These are phyloP conservation scores for Pseudonitzschia pungens DNA, from an alignment of 108 stramenopile species.

Conservation along the genomic window DNA sequence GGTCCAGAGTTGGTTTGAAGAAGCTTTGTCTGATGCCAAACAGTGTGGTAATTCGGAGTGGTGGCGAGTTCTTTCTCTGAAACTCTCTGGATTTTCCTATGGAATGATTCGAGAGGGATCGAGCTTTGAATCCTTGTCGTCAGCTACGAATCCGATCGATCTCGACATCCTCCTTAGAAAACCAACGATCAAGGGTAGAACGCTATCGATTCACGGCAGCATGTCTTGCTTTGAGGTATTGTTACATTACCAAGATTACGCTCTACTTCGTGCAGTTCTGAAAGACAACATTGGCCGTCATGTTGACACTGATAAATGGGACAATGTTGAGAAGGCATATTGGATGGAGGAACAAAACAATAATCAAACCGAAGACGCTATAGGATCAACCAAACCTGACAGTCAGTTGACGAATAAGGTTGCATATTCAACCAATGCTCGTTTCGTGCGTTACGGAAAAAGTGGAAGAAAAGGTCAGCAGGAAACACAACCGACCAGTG, in stretches of 20 bases:
- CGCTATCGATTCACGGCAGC: slow-evolving; percentile 39
- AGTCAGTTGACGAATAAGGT: slow-evolving; percentile 15
- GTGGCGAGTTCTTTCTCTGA: slow-evolving; percentile 39
- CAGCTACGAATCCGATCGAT: slow-evolving; percentile 42
- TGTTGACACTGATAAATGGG: slow-evolving; percentile 57
- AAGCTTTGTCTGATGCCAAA: neutral
- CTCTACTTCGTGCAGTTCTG: slow-evolving; percentile 40
- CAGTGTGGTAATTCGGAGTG: slow-evolving; percentile 10
- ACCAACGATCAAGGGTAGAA: slow-evolving; percentile 35
- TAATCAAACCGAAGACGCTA: neutral
- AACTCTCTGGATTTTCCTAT: slow-evolving; percentile 24
- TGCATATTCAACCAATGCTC: slow-evolving; percentile 53
- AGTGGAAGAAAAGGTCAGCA: slow-evolving; percentile 25
- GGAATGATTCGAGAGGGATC: slow-evolving; percentile 8
- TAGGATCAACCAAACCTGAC: neutral
- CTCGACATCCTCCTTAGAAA: slow-evolving; percentile 43
- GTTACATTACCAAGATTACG: slow-evolving; percentile 55
- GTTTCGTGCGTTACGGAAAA: slow-evolving; percentile 61
- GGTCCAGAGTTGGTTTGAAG: slow-evolving; percentile 63
- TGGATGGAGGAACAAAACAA: slow-evolving; percentile 31
- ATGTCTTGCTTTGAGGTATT: slow-evolving; percentile 38
- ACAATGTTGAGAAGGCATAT: slow-evolving; percentile 66
- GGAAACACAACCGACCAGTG: neutral
- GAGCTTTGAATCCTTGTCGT: slow-evolving; percentile 15
- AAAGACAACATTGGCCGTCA: slow-evolving; percentile 47